Conservation (phyloP, 495 filamentous ascomycete species). For the Staphylotrichum tortipilum region DNA sequence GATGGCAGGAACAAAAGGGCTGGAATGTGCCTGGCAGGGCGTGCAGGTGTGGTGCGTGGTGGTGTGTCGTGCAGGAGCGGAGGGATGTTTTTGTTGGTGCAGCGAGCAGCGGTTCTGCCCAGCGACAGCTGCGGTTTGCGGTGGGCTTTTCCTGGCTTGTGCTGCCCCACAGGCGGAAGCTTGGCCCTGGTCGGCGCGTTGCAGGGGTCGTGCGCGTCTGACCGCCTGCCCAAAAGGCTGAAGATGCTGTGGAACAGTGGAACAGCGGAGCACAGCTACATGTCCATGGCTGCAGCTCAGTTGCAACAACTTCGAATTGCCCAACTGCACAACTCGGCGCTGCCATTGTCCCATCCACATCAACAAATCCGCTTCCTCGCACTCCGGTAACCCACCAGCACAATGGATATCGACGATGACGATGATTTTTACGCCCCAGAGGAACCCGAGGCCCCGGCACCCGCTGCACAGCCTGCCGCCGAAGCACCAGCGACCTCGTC, state of each 20-base stretch:
- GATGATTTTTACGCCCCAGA: conserved; percentile 59
- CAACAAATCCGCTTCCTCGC: no score
- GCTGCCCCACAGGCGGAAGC: conserved; percentile 6
- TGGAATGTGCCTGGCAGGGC: neutral
- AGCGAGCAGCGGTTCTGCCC: no score
- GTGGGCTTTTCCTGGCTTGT: conserved; percentile 14
- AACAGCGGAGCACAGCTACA: no score
- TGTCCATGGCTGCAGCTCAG: no score
- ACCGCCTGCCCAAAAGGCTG: conserved; percentile 22
- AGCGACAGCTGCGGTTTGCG: neutral
- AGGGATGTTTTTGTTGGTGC: no score
- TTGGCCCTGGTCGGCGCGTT: conserved; percentile 11
- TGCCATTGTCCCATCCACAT: no score
- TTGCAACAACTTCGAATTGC: no score
- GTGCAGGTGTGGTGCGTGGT: conserved; percentile 4
- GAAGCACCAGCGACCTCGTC: conserved; percentile 6
- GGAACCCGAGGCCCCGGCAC: conserved; percentile 28
- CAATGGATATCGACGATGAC: conserved; percentile 62
- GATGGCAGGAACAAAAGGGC: neutral
- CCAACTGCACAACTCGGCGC: no score
- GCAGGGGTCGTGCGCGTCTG: conserved; percentile 9
- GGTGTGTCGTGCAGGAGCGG: no score
- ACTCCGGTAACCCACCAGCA: conserved; percentile 2
- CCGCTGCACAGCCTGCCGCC: conserved; percentile 16
- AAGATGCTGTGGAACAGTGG: no score